Conservation (phyloP, 495 filamentous ascomycete genomes). For the Trypethelium eluteriae region DNA sequence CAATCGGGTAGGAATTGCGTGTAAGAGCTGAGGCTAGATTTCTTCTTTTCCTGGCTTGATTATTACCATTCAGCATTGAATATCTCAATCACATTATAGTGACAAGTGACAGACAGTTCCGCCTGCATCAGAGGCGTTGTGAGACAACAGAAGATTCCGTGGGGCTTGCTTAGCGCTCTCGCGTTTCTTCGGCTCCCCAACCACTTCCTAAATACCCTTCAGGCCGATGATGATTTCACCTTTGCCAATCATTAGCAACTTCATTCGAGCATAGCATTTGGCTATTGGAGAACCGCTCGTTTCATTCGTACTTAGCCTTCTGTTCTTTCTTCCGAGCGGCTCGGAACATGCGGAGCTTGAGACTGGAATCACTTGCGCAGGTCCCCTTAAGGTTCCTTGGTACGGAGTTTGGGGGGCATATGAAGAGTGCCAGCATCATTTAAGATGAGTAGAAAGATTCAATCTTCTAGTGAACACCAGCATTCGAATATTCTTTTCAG, state of each 20-base stretch:
- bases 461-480: not conserved
- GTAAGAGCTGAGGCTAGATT: too few relatives aligned
- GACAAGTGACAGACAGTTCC: not conserved
- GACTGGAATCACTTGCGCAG: not conserved
- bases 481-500: not conserved
- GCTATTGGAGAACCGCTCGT: not conserved
- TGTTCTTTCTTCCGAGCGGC: not conserved
- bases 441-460: not conserved
- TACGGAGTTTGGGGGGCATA: not conserved
- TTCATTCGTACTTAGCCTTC: not conserved
- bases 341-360: not conserved
- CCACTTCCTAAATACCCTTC: not conserved
- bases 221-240: constrained; percentile 5
- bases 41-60: too few relatives aligned
- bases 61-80: too few relatives aligned
- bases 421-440: not conserved
- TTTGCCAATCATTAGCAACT: not conserved
- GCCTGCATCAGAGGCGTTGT: not conserved
- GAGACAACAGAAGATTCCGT: not conserved
- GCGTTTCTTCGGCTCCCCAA: not conserved
- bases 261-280: not conserved
- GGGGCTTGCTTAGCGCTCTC: not conserved
- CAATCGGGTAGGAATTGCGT: not conserved
- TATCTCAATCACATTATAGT: too few relatives aligned
- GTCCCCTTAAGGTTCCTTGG: not conserved